Conservation (phyloP, 2,329 filamentous ascomycete species). For the Myriosclerotinia scirpicola region DNA sequence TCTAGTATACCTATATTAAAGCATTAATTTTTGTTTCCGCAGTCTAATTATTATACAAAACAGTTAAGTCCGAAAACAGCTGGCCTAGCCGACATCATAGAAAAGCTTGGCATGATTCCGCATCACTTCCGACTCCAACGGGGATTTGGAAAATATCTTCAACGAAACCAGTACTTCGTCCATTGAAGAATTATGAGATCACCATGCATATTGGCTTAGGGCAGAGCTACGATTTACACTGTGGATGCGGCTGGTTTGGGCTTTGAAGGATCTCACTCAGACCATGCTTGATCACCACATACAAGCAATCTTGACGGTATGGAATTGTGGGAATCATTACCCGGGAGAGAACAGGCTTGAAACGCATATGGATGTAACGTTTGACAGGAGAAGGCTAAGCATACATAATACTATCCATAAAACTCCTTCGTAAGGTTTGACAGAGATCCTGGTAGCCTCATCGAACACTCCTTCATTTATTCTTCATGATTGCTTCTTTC, state of each 20-base stretch:
- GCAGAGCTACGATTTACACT: not conserved
- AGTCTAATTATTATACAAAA: not conserved
- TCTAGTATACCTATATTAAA: not conserved
- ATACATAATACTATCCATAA: constrained; percentile 3
- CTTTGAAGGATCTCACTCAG: not conserved
- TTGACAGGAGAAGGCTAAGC: constrained; percentile 29
- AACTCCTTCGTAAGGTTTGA: constrained; percentile 24
- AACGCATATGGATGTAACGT: constrained; percentile 33
- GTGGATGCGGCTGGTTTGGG: not conserved
- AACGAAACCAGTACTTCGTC: not conserved
- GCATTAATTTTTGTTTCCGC: not conserved
- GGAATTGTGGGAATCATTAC: not conserved
- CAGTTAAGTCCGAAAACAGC: not conserved
- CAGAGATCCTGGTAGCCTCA: constrained; percentile 12
- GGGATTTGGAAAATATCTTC: not conserved
- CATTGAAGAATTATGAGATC: constrained; percentile 2
- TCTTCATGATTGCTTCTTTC: constrained; percentile 28
- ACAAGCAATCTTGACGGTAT: not conserved
- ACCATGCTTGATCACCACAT: not conserved
- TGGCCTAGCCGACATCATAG: not conserved
- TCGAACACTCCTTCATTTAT: constrained; percentile 21
- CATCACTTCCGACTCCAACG: not conserved
- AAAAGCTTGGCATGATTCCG: not conserved
- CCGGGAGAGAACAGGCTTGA: constrained; percentile 22
- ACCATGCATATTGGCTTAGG: constrained; percentile 8